These are phyloP conservation scores for Penicillium vulpinum DNA, from an alignment of 2,329 filamentous ascomycete species.

Conservation along the genomic window DNA sequence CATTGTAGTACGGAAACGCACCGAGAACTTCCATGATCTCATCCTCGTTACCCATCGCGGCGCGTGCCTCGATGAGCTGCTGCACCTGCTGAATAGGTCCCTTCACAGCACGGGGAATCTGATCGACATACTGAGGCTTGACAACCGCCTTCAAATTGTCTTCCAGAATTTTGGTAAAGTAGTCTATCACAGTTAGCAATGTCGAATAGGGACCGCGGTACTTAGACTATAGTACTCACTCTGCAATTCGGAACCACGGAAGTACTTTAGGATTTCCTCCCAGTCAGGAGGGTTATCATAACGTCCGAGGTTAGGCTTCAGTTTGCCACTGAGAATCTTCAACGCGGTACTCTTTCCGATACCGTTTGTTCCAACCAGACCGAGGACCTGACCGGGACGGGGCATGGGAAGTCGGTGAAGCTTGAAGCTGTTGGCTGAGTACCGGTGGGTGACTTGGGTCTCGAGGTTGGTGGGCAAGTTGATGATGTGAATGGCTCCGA, in stretches of 20 bases:
- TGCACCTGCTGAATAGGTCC: constrained; percentile 77
- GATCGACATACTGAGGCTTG: constrained; percentile 98
- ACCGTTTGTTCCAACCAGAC: constrained; percentile 98
- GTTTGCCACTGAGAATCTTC: constrained; percentile 96
- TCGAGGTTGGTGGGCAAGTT: constrained; percentile 99
- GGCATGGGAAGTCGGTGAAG: constrained; percentile 95
- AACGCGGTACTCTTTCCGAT: constrained; percentile 99
- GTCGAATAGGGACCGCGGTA: neutral
- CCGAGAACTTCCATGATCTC: constrained; percentile 78
- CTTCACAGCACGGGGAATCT: constrained; percentile 90
- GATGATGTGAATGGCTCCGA: constrained; percentile 99
- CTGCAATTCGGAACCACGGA: constrained; percentile 94
- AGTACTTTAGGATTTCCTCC: constrained; percentile 98
- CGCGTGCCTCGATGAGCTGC: constrained; percentile 72
- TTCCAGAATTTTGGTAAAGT: constrained; percentile 97
- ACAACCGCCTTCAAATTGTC: constrained; percentile 97
- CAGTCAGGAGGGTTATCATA: constrained; percentile 97
- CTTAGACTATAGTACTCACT: constrained; percentile 60
- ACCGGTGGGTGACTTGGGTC: constrained; percentile 95
- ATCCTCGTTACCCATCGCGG: constrained; percentile 75
- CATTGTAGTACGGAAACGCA: constrained; percentile 30
- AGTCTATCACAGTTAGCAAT: constrained; percentile 60
- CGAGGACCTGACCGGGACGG: constrained; percentile 89
- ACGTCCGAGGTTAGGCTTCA: constrained; percentile 95
- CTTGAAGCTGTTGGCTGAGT: constrained; percentile 99